These are phyloP conservation scores for Malassezia furfur DNA, from an alignment of 1,284 basidiomycete species.

Conservation along the genomic window DNA sequence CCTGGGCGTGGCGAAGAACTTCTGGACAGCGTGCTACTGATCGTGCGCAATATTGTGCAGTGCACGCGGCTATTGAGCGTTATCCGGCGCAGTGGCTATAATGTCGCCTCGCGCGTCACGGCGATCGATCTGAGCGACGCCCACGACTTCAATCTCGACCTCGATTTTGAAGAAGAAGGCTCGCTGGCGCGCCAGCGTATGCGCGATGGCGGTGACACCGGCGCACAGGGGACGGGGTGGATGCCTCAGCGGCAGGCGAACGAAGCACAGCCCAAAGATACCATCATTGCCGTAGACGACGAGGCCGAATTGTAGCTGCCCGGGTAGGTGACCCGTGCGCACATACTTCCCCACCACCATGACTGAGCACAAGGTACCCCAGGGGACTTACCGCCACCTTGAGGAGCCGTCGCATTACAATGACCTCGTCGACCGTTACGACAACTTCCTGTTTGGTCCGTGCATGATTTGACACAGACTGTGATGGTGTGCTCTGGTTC, in stretches of 20 bases:
- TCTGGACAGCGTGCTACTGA: constrained; percentile 41
- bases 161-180: constrained; percentile 44
- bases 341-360: constrained; percentile 4
- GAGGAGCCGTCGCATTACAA: constrained; percentile 22
- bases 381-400: constrained; percentile 25
- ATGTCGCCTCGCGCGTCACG: constrained; percentile 31
- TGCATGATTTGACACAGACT: constrained; percentile 54
- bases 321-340: background rate
- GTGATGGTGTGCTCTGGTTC: constrained; percentile 77
- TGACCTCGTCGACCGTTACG: constrained; percentile 31
- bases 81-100: constrained; percentile 33
- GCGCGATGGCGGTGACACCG: constrained; percentile 35
- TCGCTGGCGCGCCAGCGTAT: constrained; percentile 40
- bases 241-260: background rate
- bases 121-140: constrained; percentile 38
- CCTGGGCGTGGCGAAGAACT: constrained; percentile 40
- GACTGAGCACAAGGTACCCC: background rate
- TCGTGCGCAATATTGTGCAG: constrained; percentile 42
- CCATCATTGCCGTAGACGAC: constrained; percentile 16
- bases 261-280: constrained; percentile 1
- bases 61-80: constrained; percentile 38
- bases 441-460: constrained; percentile 40
- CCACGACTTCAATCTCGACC: constrained; percentile 33
- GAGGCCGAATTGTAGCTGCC: constrained; percentile 8
- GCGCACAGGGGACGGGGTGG: constrained; percentile 13